phyloP scores from a whole-genome alignment of 331 rosid species.

The Quercus lobata region DNA sequence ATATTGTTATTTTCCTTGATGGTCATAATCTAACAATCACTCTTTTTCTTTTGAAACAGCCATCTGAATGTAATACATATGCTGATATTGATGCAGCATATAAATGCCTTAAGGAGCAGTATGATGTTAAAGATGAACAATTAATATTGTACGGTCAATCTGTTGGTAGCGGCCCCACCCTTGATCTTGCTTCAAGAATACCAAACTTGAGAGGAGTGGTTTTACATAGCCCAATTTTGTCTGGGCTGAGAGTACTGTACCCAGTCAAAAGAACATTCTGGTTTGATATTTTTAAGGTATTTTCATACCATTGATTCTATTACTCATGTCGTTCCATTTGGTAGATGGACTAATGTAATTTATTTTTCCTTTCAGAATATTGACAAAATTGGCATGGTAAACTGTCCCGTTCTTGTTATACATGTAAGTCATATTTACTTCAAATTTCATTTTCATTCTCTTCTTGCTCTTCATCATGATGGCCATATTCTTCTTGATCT shows the following conservation, averaged over 20 bases:
- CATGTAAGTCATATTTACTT: constrained; percentile 60
- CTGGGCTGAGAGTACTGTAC: constrained; percentile 90
- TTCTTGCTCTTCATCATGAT: not conserved
- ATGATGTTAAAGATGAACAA: constrained; percentile 77
- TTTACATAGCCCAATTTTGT: constrained; percentile 88
- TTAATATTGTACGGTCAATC: constrained; percentile 91
- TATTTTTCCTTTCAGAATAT: constrained; percentile 55
- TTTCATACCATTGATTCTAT: constrained; percentile 3
- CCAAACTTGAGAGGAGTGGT: constrained; percentile 77
- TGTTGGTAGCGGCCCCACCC: constrained; percentile 94
- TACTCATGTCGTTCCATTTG: constrained; percentile 20
- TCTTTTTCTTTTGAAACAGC: constrained; percentile 63
- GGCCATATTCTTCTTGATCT: not conserved
- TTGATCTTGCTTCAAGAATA: constrained; percentile 81
- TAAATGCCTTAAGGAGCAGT: constrained; percentile 84
- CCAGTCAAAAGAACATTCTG: constrained; percentile 88
- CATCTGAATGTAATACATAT: constrained; percentile 90
- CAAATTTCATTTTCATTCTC: not conserved
- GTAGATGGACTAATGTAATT: constrained; percentile 4
- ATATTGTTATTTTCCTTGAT: not conserved
- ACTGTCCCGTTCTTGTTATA: constrained; percentile 81
- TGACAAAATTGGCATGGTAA: constrained; percentile 73
- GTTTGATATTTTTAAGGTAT: constrained; percentile 96
- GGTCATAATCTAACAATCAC: constrained; percentile 26
- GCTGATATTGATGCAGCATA: constrained; percentile 94